Evolutionary conservation across 1,284 basidiomycete species (phyloP).

Genomic region (Ustilago lituana): DNA sequence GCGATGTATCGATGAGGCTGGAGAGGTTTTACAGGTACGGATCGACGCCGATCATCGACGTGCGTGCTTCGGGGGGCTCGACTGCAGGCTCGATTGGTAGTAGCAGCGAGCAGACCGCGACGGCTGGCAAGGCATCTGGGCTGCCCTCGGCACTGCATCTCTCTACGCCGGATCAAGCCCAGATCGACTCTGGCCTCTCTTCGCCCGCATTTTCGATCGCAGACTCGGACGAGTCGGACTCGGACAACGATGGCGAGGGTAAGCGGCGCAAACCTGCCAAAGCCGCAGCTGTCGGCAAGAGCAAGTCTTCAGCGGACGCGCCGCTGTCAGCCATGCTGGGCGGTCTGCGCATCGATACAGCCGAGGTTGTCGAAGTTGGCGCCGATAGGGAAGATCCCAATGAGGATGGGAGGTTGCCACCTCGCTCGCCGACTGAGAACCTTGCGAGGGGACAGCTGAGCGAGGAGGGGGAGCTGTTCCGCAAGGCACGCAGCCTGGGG

Average conservation of each 20-base stretch:
- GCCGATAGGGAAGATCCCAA: constrained; percentile 26
- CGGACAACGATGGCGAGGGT: constrained; percentile 1
- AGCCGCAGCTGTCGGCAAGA: not conserved
- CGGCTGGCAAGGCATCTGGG: not conserved
- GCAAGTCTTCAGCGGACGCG: too few species aligned
- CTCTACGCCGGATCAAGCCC: constrained; percentile 16
- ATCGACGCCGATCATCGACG: constrained; percentile 10
- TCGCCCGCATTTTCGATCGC: constrained; percentile 59
- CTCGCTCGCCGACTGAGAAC: constrained; percentile 31
- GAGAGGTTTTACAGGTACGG: constrained; percentile 38
- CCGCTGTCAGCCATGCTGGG: constrained; percentile 6
- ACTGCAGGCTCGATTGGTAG: too few species aligned
- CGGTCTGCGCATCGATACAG: constrained; percentile 26
- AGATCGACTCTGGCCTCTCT: constrained; percentile 34
- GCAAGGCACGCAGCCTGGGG: constrained; percentile 46
- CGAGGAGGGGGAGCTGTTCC: constrained; percentile 62
- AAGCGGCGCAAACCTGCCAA: not conserved
- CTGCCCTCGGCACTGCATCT: constrained; percentile 10
- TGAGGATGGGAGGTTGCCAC: not conserved
- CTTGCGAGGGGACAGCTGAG: constrained; percentile 52
- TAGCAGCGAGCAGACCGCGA: not conserved
- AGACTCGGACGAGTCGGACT: constrained; percentile 53
- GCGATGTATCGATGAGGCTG: constrained; percentile 37
- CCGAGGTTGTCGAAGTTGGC: not conserved
- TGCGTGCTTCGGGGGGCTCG: not conserved